Base-by-base conservation (phyloP, 2,329 filamentous ascomycete genomes). In the Ascocoryne sarcoides region DNA sequence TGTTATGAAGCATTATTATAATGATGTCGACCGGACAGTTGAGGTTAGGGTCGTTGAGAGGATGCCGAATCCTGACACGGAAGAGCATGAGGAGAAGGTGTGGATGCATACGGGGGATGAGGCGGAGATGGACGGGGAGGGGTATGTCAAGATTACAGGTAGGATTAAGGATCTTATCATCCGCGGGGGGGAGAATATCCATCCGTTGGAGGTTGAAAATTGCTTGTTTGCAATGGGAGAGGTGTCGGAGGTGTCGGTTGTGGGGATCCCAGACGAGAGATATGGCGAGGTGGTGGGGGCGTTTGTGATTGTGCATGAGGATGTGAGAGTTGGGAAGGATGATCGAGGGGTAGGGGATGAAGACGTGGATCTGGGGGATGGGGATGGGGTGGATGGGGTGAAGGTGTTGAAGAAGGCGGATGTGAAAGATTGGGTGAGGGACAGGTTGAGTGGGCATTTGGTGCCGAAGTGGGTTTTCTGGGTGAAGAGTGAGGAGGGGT, bases 31-130 rank as follows among this genome's bases (percentile, higher is more conserved):
- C 17, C 71, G 70, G 47, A 95, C 89, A 0, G 66, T 67, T 0
- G 82, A 85, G 56, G 86, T 82, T 4, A 70, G 82, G 56, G 68
- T 80, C 15, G 48, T 66, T 4, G 71, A 73, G 36, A 42, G 37
- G 3, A 53, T 57, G 9, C 45, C 44, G 3, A 51, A 55, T 10
- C 20, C 29, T 2, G 20, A 45, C 9, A 21, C 36, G 18, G 17
- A 39, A 5, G 32, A 36, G 2, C 44, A 39, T 1, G 45, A 42
- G 15, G 43, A 43, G 37, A 49, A 50, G 10, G 39, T 82, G 14
- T 96, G 90, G 90, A 92, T 96, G 83, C 71, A 84, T 62, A 93
- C 84, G 0, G 92, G 92, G 15, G 92, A 98, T 56, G 90, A 96
- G 66, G 92, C 88, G 2, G 66, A 69, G 38, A 93, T 96, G 75